These are phyloP conservation scores for Talaromyces islandicus DNA, from an alignment of 2,329 filamentous ascomycete species.

Conservation along the genomic window DNA sequence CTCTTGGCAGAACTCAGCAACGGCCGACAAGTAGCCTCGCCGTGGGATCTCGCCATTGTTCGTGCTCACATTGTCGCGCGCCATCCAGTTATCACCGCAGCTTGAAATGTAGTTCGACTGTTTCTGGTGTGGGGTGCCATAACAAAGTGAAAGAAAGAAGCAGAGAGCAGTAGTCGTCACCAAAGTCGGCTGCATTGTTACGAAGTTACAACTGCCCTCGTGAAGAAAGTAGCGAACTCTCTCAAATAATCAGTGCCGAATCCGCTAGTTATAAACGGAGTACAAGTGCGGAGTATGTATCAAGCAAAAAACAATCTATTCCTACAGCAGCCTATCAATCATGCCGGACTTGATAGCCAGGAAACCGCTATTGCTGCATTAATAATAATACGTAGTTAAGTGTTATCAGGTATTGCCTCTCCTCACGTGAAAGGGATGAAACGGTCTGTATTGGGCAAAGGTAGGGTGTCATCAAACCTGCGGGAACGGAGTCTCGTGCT, in stretches of 20 bases:
- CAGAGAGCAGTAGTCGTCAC: neutral
- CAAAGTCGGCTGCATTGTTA: neutral
- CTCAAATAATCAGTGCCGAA: neutral
- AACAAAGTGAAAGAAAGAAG: neutral
- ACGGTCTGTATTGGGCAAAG: neutral
- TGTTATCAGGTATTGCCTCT: neutral
- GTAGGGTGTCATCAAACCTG: neutral
- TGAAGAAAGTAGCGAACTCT: neutral
- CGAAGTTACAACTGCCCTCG: neutral
- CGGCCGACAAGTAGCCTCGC: neutral
- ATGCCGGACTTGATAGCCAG: neutral
- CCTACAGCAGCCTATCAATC: neutral
- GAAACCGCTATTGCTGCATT: too few relatives aligned
- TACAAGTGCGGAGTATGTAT: neutral
- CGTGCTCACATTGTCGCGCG: conserved; percentile 5
- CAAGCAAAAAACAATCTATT: neutral
- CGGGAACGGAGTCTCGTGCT: too few relatives aligned
- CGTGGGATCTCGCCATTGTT: neutral
- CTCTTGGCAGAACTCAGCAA: neutral
- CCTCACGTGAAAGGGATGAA: neutral
- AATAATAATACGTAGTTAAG: too few relatives aligned
- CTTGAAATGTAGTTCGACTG: conserved; percentile 4
- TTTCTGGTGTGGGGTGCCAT: neutral
- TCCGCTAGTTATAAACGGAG: neutral
- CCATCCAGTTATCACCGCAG: conserved; percentile 4